These are phyloP conservation scores for Diplodia seriata DNA, from an alignment of 2,329 filamentous ascomycete species.

Conservation along the genomic window DNA sequence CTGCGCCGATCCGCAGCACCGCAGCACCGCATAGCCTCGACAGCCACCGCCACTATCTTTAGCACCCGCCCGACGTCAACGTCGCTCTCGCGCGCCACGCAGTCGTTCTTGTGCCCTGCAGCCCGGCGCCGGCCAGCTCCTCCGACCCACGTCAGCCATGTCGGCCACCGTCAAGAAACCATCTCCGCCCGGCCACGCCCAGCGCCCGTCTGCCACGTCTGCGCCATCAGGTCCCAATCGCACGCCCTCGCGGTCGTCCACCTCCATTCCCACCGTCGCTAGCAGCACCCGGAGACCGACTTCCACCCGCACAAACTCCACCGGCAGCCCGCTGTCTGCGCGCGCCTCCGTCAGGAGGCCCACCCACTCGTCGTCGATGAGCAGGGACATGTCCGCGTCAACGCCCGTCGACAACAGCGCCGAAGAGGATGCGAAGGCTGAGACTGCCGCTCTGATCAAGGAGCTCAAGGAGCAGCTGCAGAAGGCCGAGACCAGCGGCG, in stretches of 20 bases:
- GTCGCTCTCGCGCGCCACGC: conserved; percentile 12
- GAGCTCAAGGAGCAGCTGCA: conserved; percentile 84
- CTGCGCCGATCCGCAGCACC: conserved; percentile 20
- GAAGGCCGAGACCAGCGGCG: conserved; percentile 77
- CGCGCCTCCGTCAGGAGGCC: conserved; percentile 49
- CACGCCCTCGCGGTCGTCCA: conserved; percentile 43
- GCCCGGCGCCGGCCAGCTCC: conserved; percentile 12
- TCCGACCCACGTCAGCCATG: conserved; percentile 37
- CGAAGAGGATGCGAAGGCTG: conserved; percentile 74
- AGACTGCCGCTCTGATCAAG: conserved; percentile 78
- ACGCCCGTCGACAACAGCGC: conserved; percentile 36
- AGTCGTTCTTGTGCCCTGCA: conserved; percentile 26
- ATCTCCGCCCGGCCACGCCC: conserved; percentile 44
- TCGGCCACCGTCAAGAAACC: conserved; percentile 48
- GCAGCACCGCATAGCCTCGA: conserved; percentile 30
- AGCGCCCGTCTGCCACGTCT: conserved; percentile 39
- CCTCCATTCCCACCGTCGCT: neutral
- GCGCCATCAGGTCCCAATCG: conserved; percentile 44
- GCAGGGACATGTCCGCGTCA: conserved; percentile 39
- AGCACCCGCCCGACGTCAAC: conserved; percentile 18
- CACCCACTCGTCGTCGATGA: conserved; percentile 43
- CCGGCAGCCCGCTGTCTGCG: conserved; percentile 49
- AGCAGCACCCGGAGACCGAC: conserved; percentile 30
- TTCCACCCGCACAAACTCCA: conserved; percentile 34
- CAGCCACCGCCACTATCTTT: conserved; percentile 32